These are phyloP conservation scores for Colletotrichum tanaceti DNA, from an alignment of 2,329 filamentous ascomycete species.

Conservation along the genomic window DNA sequence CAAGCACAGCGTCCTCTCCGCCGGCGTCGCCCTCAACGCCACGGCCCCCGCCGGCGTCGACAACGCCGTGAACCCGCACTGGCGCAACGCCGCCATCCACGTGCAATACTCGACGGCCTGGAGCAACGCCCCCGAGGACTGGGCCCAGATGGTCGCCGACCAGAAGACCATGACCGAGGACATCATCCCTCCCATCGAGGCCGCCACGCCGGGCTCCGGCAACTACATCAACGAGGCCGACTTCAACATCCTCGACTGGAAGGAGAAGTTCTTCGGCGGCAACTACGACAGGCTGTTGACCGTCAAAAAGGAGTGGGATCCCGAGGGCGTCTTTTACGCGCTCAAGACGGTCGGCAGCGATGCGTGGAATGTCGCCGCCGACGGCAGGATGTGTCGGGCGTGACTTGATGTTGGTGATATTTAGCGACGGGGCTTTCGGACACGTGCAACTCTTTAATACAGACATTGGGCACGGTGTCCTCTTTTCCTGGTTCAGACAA, in stretches of 20 bases:
- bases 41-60: constrained; percentile 33
- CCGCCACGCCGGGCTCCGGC: constrained; percentile 54
- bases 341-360: constrained; percentile 64
- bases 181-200: constrained; percentile 41
- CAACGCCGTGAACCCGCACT: constrained; percentile 40
- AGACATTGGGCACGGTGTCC: neutral
- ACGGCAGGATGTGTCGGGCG: constrained; percentile 55
- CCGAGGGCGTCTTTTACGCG: constrained; percentile 59
- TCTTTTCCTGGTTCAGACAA: neutral
- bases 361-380: constrained; percentile 54
- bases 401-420: constrained; percentile 9
- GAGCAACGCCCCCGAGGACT: constrained; percentile 39
- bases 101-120: constrained; percentile 39
- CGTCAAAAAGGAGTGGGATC: constrained; percentile 65
- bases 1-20: constrained; percentile 35
- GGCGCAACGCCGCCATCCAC: constrained; percentile 37
- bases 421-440: neutral
- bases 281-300: constrained; percentile 56
- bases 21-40: constrained; percentile 43
- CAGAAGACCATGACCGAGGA: constrained; percentile 40
- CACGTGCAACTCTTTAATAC: neutral
- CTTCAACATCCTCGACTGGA: constrained; percentile 58
- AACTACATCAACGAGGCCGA: constrained; percentile 65
- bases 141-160: constrained; percentile 34
- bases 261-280: constrained; percentile 59